Evolutionary conservation across 257 asterid species (phyloP).

Genomic region (Solanum boliviense): DNA sequence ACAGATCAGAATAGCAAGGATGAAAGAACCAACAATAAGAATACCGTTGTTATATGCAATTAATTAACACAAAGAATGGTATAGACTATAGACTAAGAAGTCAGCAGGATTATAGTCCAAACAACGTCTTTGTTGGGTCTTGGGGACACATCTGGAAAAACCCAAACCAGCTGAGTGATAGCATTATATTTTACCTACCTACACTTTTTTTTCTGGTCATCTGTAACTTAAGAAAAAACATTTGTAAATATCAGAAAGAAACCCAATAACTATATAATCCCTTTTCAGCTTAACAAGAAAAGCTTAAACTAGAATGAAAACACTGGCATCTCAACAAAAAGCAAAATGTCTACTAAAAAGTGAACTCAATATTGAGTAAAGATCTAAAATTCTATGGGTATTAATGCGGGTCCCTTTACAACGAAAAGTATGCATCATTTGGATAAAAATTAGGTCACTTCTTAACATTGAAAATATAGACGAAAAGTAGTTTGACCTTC

Average conservation of each 20-base stretch:
- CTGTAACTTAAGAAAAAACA: not conserved
- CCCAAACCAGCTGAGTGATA: not conserved
- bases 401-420: not conserved
- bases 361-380: not conserved
- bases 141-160: not conserved
- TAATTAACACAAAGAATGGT: not conserved
- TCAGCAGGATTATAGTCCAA: not conserved
- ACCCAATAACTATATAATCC: not conserved
- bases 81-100: not conserved
- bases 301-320: not conserved
- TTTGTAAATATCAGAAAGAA: not conserved
- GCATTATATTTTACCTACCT: not conserved
- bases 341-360: not conserved
- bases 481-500: not conserved
- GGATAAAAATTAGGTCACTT: not conserved
- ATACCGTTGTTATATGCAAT: not conserved
- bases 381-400: not conserved
- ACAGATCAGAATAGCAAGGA: slow-evolving; percentile 27
- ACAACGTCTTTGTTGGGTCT: not conserved
- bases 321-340: not conserved
- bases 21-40: slow-evolving; percentile 8
- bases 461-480: not conserved
- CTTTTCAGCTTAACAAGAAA: not conserved
- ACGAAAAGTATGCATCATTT: not conserved
- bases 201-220: not conserved